Conservation (phyloP, 1,139 yeast species). For the Pichia sp. region DNA sequence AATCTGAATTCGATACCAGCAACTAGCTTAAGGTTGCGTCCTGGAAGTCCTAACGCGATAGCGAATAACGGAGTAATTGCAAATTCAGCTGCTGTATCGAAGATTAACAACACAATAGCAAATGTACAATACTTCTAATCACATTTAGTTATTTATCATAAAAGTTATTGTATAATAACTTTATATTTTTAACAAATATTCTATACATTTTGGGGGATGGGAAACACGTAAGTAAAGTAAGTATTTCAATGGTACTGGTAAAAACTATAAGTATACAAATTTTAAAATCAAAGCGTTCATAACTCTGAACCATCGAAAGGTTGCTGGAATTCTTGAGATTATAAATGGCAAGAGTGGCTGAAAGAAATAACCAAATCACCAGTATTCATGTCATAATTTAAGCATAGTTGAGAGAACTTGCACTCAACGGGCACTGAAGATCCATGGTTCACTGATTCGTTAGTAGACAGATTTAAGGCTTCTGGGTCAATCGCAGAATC, state of each 20-base stretch:
- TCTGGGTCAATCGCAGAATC: slow-evolving; percentile 29
- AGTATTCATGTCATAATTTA: slow-evolving; percentile 26
- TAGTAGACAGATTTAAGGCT: slow-evolving; percentile 24
- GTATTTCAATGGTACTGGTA: background rate
- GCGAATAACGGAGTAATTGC: slow-evolving; percentile 26
- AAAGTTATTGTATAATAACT: background rate
- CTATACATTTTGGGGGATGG: background rate
- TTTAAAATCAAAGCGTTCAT: background rate
- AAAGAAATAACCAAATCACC: slow-evolving; percentile 30
- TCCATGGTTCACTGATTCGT: slow-evolving; percentile 11
- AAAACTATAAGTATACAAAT: slow-evolving; percentile 3
- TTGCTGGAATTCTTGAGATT: background rate
- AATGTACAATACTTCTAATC: background rate
- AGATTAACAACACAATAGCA: background rate
- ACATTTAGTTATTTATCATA: background rate
- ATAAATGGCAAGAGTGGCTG: slow-evolving; percentile 28
- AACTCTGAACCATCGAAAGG: background rate
- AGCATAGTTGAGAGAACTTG: slow-evolving; percentile 29
- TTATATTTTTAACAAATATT: background rate
- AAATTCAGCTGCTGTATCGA: background rate
- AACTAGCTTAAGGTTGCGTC: slow-evolving; percentile 24
- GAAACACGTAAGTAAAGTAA: slow-evolving; percentile 9
- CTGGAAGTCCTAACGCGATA: slow-evolving; percentile 30
- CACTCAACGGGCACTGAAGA: slow-evolving; percentile 16
- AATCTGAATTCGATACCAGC: slow-evolving; percentile 38